phyloP scores from a whole-genome alignment of 805 yeast genomes.

The Yamadazyma insecticola region DNA sequence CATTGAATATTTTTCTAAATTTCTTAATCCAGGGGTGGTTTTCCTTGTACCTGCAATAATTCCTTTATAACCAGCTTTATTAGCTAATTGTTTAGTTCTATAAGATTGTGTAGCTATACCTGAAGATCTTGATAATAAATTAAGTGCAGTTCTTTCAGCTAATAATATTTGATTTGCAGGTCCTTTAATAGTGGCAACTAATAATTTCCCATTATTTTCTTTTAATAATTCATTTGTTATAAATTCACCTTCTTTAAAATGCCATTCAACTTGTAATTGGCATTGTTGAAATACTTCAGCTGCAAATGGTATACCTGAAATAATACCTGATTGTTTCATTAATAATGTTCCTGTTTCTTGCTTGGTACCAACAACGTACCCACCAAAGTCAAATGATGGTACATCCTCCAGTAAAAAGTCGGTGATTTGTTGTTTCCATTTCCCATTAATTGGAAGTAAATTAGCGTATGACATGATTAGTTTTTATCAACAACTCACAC shows the following conservation, averaged over 20 bases:
- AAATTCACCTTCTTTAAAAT: conserved; percentile 60
- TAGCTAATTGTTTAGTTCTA: conserved; percentile 55
- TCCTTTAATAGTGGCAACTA: conserved; percentile 76
- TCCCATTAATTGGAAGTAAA: conserved; percentile 69
- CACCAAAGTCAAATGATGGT: conserved; percentile 93
- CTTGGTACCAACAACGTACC: conserved; percentile 85
- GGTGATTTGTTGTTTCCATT: conserved; percentile 77
- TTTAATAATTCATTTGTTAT: conserved; percentile 38
- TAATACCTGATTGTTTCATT: conserved; percentile 75
- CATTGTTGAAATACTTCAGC: conserved; percentile 79
- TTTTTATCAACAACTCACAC: no score
- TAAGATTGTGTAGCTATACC: conserved; percentile 82
- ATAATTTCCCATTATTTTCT: conserved; percentile 48
- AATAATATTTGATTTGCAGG: conserved; percentile 73
- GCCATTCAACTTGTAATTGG: conserved; percentile 68
- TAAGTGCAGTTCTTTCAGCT: conserved; percentile 84
- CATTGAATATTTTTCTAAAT: conserved; percentile 90
- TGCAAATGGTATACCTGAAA: conserved; percentile 88
- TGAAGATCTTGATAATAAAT: conserved; percentile 74
- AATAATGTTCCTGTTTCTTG: conserved; percentile 67
- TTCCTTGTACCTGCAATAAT: conserved; percentile 93
- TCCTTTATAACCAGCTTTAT: conserved; percentile 67
- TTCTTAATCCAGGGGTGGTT: conserved; percentile 93
- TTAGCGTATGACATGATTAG: conserved; percentile 32
- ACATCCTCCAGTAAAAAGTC: conserved; percentile 81